Percentiles rank a stretch among this genome's conserved stretches.
phyloP scores from a whole-genome alignment of 305 asterid genomes.

The Rubia tinctorum region DNA sequence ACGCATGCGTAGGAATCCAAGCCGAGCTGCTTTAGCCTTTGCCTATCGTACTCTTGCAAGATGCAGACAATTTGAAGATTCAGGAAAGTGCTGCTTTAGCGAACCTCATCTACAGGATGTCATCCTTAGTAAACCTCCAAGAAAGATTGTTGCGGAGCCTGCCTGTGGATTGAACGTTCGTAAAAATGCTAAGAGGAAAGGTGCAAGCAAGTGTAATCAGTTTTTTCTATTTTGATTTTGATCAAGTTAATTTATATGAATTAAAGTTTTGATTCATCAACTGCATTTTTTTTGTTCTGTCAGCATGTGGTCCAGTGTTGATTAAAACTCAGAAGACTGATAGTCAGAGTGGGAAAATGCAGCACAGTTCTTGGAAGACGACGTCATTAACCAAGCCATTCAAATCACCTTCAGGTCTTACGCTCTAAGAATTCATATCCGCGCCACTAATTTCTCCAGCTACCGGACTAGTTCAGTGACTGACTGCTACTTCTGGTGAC shows the following conservation, averaged over 20 bases:
- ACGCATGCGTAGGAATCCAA: not conserved
- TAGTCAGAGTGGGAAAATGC: no score
- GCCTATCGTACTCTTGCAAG: conserved; percentile 3
- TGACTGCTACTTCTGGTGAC: no score
- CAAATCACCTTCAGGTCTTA: not conserved
- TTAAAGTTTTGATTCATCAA: not conserved
- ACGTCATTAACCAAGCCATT: no score
- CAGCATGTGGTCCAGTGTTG: no score
- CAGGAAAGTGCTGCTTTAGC: conserved; percentile 17
- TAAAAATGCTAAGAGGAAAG: not conserved
- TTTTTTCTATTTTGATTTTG: no score
- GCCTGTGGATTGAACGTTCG: not conserved
- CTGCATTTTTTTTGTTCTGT: no score
- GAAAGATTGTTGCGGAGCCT: not conserved
- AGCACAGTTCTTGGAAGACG: no score
- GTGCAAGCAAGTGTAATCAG: not conserved
- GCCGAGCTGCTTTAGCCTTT: not conserved
- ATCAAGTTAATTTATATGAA: not conserved
- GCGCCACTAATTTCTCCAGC: no score
- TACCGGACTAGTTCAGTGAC: no score
- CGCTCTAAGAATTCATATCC: not conserved
- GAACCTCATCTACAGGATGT: conserved; percentile 1
- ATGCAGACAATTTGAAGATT: conserved; percentile 15
- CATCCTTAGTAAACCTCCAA: conserved; percentile 1
- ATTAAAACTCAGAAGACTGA: no score